Percentiles rank a stretch among this genome's conserved stretches.
Conservation (phyloP, 208 protist genomes). For the Lotmaria passim region DNA sequence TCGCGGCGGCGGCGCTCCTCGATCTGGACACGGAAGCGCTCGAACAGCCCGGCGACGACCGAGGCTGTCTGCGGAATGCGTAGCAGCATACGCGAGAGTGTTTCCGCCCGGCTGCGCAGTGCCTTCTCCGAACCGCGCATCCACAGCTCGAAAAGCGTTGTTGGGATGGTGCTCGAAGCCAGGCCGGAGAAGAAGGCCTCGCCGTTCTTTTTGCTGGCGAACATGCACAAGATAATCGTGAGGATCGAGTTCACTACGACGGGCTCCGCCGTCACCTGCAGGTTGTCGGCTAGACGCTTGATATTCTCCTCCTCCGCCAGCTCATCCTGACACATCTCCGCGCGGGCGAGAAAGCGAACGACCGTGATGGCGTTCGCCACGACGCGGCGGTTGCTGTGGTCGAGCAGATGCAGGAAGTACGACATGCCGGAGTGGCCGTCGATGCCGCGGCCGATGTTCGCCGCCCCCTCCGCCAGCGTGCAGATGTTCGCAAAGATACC, state of each 20-base stretch:
- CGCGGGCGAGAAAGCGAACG: constrained; percentile 74
- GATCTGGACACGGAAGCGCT: constrained; percentile 74
- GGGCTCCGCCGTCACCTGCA: constrained; percentile 53
- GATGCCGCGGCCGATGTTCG: constrained; percentile 64
- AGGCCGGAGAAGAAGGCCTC: constrained; percentile 63
- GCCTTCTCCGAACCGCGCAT: constrained; percentile 61
- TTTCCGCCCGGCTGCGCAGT: constrained; percentile 72
- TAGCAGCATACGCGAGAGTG: constrained; percentile 62
- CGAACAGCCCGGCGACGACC: constrained; percentile 45
- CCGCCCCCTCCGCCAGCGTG: constrained; percentile 61
- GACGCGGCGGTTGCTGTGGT: constrained; percentile 72
- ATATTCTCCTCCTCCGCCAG: constrained; percentile 58
- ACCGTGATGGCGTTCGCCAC: constrained; percentile 65
- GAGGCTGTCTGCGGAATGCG: constrained; percentile 50
- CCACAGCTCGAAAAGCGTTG: constrained; percentile 80
- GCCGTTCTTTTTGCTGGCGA: constrained; percentile 56
- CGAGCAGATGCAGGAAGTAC: constrained; percentile 81
- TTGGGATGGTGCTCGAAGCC: constrained; percentile 49
- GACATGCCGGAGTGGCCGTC: constrained; percentile 80
- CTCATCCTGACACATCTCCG: constrained; percentile 68
- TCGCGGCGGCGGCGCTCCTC: constrained; percentile 79
- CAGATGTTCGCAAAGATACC: constrained; percentile 86
- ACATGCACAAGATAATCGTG: constrained; percentile 78
- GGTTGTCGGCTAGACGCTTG: constrained; percentile 58
- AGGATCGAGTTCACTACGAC: constrained; percentile 66